Evolutionary conservation across 1,284 basidiomycete species (phyloP).

Genomic region (Apiotrichum sp.): DNA sequence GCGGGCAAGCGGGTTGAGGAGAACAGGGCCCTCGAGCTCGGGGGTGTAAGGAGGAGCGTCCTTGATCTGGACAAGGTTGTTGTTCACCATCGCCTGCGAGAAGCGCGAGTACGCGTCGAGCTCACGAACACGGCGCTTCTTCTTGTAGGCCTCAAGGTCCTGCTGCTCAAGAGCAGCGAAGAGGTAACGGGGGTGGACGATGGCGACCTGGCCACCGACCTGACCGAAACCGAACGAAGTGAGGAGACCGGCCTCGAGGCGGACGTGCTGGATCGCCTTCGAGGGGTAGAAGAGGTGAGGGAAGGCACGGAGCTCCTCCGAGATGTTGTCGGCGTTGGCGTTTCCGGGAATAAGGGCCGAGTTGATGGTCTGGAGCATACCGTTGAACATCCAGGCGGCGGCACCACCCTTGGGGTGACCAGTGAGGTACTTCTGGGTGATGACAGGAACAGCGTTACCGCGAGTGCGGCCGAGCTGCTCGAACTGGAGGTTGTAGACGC

Average conservation of each 20-base stretch:
- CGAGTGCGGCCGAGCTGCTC: conserved; percentile 76
- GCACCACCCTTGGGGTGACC: conserved; percentile 96
- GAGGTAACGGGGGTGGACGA: conserved; percentile 87
- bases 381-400: conserved; percentile 95
- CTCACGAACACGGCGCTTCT: conserved; percentile 62
- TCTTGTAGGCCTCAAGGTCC: conserved; percentile 68
- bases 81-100: conserved; percentile 89
- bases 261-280: conserved; percentile 86
- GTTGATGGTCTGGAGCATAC: conserved; percentile 78
- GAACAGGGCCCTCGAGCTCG: conserved; percentile 80
- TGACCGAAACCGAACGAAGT: conserved; percentile 99
- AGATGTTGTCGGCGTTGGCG: conserved; percentile 92
- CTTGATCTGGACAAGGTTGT: conserved; percentile 92
- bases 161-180: conserved; percentile 72
- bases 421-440: conserved; percentile 94
- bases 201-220: conserved; percentile 85
- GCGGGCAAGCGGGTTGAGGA: conserved; percentile 89
- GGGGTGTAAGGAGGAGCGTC: conserved; percentile 83
- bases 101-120: conserved; percentile 82
- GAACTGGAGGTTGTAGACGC: conserved; percentile 94
- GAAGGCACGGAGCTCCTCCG: conserved; percentile 83
- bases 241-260: conserved; percentile 83
- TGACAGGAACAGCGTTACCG: conserved; percentile 91
- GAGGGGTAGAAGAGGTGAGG: conserved; percentile 95
- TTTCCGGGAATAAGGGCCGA: conserved; percentile 94